Base-by-base conservation (phyloP, 2,329 filamentous ascomycete genomes). In the Kalaharituber pfeilii region DNA sequence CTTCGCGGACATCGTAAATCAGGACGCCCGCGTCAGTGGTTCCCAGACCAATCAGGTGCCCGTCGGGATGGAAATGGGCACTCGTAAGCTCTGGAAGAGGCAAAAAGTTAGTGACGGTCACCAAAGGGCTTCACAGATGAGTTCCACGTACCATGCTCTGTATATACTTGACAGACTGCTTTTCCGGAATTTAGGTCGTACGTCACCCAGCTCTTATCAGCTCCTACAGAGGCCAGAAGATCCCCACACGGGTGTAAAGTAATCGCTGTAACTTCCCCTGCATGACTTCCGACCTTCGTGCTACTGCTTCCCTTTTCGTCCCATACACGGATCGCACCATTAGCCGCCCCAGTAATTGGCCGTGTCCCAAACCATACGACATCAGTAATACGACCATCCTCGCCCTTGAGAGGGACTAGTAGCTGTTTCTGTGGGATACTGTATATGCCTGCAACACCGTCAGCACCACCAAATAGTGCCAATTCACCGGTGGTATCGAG, bases 51-150 rank as follows among this genome's bases (percentile, higher is more conserved):
- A 96, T 79, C 5, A 98, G 75, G 66, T 95, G 86, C n/a, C 91
- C 91, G 66, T 98, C 91, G 5, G 93, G 91, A 67, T 98, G 91
- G 75, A 98, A 96, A 29, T 82, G 78, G 59, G 81, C 84, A 51
- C 81, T 78, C 1, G 83, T 84, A 47, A 94, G 72, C 57, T 81
- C 85, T 84, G 65, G 9, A 36, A 24, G 26, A 2, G 42, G 33
- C 15, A 39, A 8, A 52, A 9, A 52, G 64, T 69, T 64, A 71
- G 66, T 51, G 51, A 59, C 22, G 18, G 25, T 13, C 13, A 7
- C 13, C 18, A 20, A 9, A 24, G 15, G 15, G 29, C 28, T 28
- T 58, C 51, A 54, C 5, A 49, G 33, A 24, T n/a, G 29, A 47
- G 39, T 49, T 36, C 20, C 45, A 75, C 82, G 69, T 77, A 91